These are phyloP conservation scores for Pseudocercospora fijiensis DNA, from an alignment of 2,329 filamentous ascomycete genomes.

Conservation along the genomic window DNA sequence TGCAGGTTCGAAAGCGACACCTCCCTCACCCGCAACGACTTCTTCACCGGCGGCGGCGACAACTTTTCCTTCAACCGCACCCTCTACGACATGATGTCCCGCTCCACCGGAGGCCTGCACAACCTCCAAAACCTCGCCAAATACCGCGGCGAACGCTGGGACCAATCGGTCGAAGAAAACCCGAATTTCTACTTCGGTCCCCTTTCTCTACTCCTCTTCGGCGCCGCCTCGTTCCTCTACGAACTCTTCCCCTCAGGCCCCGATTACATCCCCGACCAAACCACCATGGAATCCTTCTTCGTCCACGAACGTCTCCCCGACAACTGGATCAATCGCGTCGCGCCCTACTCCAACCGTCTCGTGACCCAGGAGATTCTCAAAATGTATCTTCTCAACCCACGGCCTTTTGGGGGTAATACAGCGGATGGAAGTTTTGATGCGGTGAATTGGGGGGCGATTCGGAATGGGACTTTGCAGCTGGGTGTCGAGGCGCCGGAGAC, in stretches of 20 bases:
- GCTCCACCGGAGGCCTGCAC: constrained; percentile 38
- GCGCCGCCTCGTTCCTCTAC: constrained; percentile 48
- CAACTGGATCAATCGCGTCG: constrained; percentile 40
- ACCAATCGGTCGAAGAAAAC: constrained; percentile 42
- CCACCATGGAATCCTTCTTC: constrained; percentile 42
- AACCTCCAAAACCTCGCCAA: constrained; percentile 41
- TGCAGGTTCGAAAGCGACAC: constrained; percentile 38
- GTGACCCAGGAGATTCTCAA: constrained; percentile 43
- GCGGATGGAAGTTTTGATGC: constrained; percentile 32
- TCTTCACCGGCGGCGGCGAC: constrained; percentile 39
- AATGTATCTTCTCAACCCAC: constrained; percentile 42
- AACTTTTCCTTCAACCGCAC: constrained; percentile 43
- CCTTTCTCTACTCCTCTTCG: constrained; percentile 42
- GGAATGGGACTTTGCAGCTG: neutral
- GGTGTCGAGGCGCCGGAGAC: constrained; percentile 20
- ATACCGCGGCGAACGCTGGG: constrained; percentile 44
- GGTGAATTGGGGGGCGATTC: neutral
- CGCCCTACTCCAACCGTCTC: constrained; percentile 40
- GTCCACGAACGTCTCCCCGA: constrained; percentile 43
- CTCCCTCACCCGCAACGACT: constrained; percentile 43
- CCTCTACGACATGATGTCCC: constrained; percentile 43
- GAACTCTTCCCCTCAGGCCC: constrained; percentile 39
- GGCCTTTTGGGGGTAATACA: constrained; percentile 43
- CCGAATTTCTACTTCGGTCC: constrained; percentile 48
- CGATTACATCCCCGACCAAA: constrained; percentile 36